Conservation (phyloP, 1,284 basidiomycete genomes). For the Cryptococcus sp. region DNA sequence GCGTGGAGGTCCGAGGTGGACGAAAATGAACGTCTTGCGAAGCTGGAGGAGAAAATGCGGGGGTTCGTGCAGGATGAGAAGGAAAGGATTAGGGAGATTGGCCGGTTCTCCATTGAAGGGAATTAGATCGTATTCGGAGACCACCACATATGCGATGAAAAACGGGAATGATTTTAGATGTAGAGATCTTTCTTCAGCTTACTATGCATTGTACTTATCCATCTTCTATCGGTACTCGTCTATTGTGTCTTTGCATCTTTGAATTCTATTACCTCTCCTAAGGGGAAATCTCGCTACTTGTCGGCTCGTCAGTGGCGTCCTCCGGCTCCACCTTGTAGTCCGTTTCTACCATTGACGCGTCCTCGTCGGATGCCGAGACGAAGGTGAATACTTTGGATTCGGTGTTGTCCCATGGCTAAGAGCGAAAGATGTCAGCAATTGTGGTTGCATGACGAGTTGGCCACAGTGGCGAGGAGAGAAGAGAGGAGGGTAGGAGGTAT, state of each 20-base stretch:
- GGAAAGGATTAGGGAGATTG: not conserved
- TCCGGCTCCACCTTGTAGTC: slow-evolving; percentile 17
- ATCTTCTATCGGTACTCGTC: not conserved
- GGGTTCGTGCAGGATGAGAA: slow-evolving; percentile 23
- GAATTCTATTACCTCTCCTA: not conserved
- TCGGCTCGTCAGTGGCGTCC: slow-evolving; percentile 24
- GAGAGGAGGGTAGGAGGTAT: not conserved
- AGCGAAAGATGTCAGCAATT: not conserved
- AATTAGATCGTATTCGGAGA: not conserved
- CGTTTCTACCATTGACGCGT: slow-evolving; percentile 36
- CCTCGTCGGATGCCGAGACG: slow-evolving; percentile 33
- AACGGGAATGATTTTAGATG: no score
- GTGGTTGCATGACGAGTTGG: not conserved
- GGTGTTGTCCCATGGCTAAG: slow-evolving; percentile 50
- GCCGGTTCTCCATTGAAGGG: no score
- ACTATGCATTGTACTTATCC: no score
- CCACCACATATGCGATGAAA: not conserved
- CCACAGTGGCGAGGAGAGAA: no score
- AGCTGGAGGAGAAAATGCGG: slow-evolving; percentile 18
- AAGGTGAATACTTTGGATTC: slow-evolving; percentile 49
- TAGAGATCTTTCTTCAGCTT: no score
- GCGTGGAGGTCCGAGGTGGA: slow-evolving; percentile 19
- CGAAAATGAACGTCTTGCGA: slow-evolving; percentile 13
- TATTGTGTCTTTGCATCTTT: not conserved
- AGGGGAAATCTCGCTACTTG: slow-evolving; percentile 26